Percentiles rank a stretch among this genome's conserved stretches.
Evolutionary conservation across 2,329 filamentous ascomycete species (phyloP).

Genomic region (Aureobasidium mangrovei): DNA sequence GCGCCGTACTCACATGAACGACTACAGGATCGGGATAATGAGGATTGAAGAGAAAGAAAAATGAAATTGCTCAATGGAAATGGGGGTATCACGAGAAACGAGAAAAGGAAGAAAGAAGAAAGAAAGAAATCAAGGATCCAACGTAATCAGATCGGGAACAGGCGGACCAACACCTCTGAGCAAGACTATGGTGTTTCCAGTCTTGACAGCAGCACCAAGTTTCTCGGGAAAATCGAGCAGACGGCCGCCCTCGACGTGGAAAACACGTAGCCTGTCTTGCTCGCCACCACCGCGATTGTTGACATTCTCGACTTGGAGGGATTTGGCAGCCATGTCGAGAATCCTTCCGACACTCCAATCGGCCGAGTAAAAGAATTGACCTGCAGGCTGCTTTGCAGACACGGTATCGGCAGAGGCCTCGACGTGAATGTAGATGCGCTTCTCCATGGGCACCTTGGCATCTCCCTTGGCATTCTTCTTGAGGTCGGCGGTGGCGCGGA

Average conservation of each 20-base stretch:
- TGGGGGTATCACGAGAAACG: conserved; percentile 3
- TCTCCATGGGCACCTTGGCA: conserved; percentile 66
- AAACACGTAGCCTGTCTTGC: conserved; percentile 73
- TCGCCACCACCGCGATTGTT: conserved; percentile 72
- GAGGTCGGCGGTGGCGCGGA: conserved; percentile 64
- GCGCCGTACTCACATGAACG: too few relatives aligned
- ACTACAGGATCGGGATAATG: too few relatives aligned
- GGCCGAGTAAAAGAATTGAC: conserved; percentile 42
- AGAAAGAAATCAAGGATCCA: conserved; percentile 1
- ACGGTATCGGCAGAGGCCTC: conserved; percentile 85
- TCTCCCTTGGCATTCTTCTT: conserved; percentile 90
- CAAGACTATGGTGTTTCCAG: conserved; percentile 83
- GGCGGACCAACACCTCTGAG: conserved; percentile 77
- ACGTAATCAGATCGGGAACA: conserved; percentile 59
- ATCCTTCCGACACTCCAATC: conserved; percentile 87
- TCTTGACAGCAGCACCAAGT: conserved; percentile 62
- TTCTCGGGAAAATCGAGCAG: conserved; percentile 84
- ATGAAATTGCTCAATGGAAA: not conserved
- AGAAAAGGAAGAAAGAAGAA: not conserved
- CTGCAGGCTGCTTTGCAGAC: conserved; percentile 67
- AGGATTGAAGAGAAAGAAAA: too few relatives aligned
- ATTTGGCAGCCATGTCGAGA: conserved; percentile 67
- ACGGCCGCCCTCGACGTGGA: conserved; percentile 84
- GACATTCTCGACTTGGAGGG: conserved; percentile 70
- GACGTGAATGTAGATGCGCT: conserved; percentile 82